A percentile compares a stretch with the other conserved stretches of the same genome.
These are phyloP conservation scores for Stylosanthes scabra DNA, from an alignment of 331 rosid genomes.

Conservation along the genomic window DNA sequence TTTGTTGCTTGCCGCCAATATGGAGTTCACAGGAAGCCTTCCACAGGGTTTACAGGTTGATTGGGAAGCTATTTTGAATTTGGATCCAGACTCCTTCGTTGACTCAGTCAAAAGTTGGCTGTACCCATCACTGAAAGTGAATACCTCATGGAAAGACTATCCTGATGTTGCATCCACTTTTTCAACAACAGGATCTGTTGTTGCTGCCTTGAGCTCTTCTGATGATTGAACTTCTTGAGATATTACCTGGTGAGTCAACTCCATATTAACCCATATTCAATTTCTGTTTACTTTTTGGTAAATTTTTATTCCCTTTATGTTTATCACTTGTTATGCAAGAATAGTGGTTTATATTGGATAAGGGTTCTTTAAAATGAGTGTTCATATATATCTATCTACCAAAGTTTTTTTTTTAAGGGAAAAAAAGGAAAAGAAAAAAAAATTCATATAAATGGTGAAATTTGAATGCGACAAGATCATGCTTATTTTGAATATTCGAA, in stretches of 20 bases:
- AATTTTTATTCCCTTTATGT: not conserved
- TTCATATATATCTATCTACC: too few species aligned
- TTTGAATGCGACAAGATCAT: too few species aligned
- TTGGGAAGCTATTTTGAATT: conserved; percentile 87
- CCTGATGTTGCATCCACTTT: conserved; percentile 78
- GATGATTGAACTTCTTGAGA: conserved; percentile 54
- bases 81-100: conserved; percentile 70
- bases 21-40: conserved; percentile 86
- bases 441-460: too few species aligned
- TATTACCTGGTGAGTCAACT: conserved; percentile 48
- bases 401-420: too few species aligned
- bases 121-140: conserved; percentile 79
- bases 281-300: not conserved
- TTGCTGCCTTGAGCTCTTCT: conserved; percentile 77
- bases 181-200: conserved; percentile 80
- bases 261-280: not conserved
- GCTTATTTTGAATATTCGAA: too few species aligned
- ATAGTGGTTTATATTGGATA: not conserved
- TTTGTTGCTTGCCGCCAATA: conserved; percentile 85
- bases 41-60: conserved; percentile 83
- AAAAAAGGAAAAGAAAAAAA: too few species aligned
- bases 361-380: too few species aligned
- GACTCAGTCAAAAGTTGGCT: conserved; percentile 86
- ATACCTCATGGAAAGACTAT: conserved; percentile 88
- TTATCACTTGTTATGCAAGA: not conserved